Conservation (phyloP, 805 yeast species). For the Schwanniomyces pseudopolymorphus region DNA sequence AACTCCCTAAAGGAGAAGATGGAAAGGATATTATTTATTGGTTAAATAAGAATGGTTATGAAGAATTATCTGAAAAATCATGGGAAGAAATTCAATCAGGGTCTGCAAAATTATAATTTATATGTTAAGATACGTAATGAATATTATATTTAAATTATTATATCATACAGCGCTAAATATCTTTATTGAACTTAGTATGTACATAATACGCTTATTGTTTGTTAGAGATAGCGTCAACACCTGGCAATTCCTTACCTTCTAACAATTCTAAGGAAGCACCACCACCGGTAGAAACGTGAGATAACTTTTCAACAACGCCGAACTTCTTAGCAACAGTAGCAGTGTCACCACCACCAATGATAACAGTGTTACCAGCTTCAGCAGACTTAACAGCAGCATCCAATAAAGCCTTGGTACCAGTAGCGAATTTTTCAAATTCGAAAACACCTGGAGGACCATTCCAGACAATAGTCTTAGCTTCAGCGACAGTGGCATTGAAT, state of each 20-base stretch:
- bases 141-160: background rate
- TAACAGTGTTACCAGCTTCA: constrained; percentile 87
- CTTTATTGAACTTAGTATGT: background rate
- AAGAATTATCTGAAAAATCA: constrained; percentile 50
- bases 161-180: background rate
- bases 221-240: constrained; percentile 89
- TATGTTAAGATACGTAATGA: background rate
- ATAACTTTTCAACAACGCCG: constrained; percentile 93
- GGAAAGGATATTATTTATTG: constrained; percentile 68
- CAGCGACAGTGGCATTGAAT: constrained; percentile 78
- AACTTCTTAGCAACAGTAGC: constrained; percentile 98
- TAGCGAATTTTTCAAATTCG: constrained; percentile 90
- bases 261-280: constrained; percentile 98
- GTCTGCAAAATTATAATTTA: constrained; percentile 32
- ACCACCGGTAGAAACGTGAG: constrained; percentile 99
- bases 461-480: constrained; percentile 98
- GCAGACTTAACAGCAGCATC: constrained; percentile 87
- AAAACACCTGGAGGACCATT: constrained; percentile 99
- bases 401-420: constrained; percentile 87
- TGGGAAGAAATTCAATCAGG: constrained; percentile 51
- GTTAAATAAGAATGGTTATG: constrained; percentile 59
- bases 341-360: constrained; percentile 99
- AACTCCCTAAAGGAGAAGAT: constrained; percentile 62
- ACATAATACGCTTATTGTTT: constrained; percentile 32
- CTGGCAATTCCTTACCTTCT: constrained; percentile 98